Evolutionary conservation across 495 filamentous ascomycete species (phyloP).

Genomic region (Chaetomium tenue): DNA sequence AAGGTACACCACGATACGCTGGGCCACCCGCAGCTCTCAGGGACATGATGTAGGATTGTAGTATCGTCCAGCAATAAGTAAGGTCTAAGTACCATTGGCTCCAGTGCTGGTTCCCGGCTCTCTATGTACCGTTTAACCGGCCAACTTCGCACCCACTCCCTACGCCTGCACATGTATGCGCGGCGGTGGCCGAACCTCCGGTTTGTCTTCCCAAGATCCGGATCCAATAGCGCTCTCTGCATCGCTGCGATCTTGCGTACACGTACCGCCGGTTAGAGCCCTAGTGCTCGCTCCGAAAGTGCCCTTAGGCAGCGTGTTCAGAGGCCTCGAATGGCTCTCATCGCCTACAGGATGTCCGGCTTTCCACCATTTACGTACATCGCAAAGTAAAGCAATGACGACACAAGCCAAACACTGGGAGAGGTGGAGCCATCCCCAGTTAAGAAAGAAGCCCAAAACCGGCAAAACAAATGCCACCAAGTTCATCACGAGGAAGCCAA

Average conservation of each 20-base stretch:
- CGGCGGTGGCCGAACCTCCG: background rate
- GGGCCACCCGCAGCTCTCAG: too few relatives aligned
- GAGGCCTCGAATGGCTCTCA: background rate
- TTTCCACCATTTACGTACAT: slow-evolving; percentile 2
- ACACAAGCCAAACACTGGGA: slow-evolving; percentile 1
- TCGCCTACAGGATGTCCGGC: background rate
- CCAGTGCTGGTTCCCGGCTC: too few relatives aligned
- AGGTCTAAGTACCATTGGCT: too few relatives aligned
- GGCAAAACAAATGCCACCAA: slow-evolving; percentile 5
- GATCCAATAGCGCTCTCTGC: background rate
- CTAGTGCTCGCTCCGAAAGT: too few relatives aligned
- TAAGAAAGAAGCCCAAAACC: background rate
- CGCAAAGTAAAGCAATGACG: background rate
- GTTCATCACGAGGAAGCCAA: background rate
- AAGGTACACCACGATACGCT: too few relatives aligned
- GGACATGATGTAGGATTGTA: too few relatives aligned
- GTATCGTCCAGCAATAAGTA: too few relatives aligned
- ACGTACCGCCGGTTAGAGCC: background rate
- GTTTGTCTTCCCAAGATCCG: background rate
- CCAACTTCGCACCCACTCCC: background rate
- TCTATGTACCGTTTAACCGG: too few relatives aligned
- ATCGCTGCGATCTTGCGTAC: background rate
- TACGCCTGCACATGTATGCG: background rate
- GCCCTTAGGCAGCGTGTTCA: background rate
- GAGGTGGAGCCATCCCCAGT: background rate